Evolutionary conservation across 805 yeast species (phyloP).

Genomic region (Lipomyces chichibuensis): DNA sequence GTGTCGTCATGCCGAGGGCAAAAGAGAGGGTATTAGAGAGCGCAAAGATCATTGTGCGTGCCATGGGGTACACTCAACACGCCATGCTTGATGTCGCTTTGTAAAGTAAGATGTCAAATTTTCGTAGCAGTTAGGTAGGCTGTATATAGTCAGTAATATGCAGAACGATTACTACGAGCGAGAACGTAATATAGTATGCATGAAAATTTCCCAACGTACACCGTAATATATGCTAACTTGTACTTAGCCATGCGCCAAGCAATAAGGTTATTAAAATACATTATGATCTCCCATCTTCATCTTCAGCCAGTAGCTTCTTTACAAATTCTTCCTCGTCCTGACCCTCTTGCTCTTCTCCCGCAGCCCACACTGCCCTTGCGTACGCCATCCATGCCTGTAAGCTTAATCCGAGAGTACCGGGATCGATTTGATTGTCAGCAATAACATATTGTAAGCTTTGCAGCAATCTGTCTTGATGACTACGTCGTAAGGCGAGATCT

Average conservation of each 20-base stretch:
- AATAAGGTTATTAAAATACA: not conserved
- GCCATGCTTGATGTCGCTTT: conserved; percentile 12
- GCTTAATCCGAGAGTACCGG: not conserved
- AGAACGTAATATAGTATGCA: too few relatives aligned
- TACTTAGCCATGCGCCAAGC: not conserved
- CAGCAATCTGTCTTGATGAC: not conserved
- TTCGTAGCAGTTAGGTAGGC: not conserved
- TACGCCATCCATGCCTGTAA: not conserved
- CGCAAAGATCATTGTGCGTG: conserved; percentile 25
- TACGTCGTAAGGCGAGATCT: not conserved
- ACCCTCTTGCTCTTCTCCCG: not conserved
- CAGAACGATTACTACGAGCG: not conserved
- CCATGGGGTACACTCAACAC: conserved; percentile 32
- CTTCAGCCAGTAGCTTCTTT: not conserved
- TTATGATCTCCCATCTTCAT: not conserved
- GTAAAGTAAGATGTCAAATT: not conserved
- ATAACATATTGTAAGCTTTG: not conserved
- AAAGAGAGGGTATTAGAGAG: conserved; percentile 27
- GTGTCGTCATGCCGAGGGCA: conserved; percentile 23
- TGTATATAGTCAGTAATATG: not conserved
- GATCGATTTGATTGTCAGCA: not conserved
- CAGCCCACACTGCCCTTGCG: not conserved
- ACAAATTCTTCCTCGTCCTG: not conserved
- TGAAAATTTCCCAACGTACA: too few relatives aligned
- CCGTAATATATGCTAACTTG: not conserved